Percentiles rank a stretch among this genome's conserved stretches.
These are phyloP conservation scores for Ogataea saltuana DNA, from an alignment of 805 yeast species.

Conservation along the genomic window DNA sequence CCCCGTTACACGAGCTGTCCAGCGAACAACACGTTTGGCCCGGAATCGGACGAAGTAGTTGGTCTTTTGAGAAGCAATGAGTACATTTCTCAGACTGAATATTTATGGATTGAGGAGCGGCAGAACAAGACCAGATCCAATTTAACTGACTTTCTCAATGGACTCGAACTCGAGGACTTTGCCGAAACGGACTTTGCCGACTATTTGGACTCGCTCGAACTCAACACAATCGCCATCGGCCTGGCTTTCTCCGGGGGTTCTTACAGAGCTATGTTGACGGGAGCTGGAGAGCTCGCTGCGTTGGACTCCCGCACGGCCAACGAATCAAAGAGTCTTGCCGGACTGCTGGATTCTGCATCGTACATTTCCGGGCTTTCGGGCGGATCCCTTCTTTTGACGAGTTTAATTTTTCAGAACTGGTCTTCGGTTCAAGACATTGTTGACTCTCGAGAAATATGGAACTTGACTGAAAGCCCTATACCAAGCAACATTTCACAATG, in stretches of 20 bases:
- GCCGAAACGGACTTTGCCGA: slow-evolving; percentile 43
- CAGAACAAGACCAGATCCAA: slow-evolving; percentile 43
- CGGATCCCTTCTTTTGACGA: slow-evolving; percentile 72
- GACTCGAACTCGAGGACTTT: slow-evolving; percentile 46
- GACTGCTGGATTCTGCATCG: slow-evolving; percentile 68
- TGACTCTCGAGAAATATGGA: slow-evolving; percentile 55
- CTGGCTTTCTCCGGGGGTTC: slow-evolving; percentile 81
- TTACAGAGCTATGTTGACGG: slow-evolving; percentile 77
- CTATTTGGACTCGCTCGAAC: slow-evolving; percentile 35
- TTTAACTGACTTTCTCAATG: slow-evolving; percentile 45
- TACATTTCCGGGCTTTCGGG: slow-evolving; percentile 78
- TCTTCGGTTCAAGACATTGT: slow-evolving; percentile 60
- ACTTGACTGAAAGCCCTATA: slow-evolving; percentile 57
- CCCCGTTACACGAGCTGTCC: slow-evolving; percentile 58
- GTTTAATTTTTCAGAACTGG: slow-evolving; percentile 69
- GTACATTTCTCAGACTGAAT: slow-evolving; percentile 48
- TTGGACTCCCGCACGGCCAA: slow-evolving; percentile 66
- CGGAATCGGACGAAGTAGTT: slow-evolving; percentile 11
- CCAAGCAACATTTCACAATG: slow-evolving; percentile 53
- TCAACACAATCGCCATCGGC: slow-evolving; percentile 48
- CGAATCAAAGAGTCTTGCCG: slow-evolving; percentile 36
- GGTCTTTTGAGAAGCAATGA: slow-evolving; percentile 44
- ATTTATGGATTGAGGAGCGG: slow-evolving; percentile 51
- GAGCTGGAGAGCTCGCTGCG: slow-evolving; percentile 82
- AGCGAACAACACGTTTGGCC: slow-evolving; percentile 17